A percentile compares a stretch with the other conserved stretches of the same genome.
Conservation (phyloP, 139 green algal genomes). For the Micractinium sp. region DNA sequence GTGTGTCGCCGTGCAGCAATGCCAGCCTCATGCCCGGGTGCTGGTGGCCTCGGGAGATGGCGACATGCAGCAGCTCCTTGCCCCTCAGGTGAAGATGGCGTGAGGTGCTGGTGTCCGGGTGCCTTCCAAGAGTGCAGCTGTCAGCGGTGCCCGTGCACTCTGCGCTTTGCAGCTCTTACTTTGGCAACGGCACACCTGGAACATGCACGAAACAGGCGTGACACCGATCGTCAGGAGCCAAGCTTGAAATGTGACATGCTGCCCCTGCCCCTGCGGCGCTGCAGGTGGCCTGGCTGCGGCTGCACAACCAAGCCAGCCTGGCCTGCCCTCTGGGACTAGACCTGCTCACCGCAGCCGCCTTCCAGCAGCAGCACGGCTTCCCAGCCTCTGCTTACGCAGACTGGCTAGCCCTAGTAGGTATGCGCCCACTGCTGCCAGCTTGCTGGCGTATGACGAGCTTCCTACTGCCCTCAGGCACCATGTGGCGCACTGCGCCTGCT, state of each 20-base stretch:
- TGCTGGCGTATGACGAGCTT: too few species aligned
- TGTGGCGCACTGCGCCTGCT: too few species aligned
- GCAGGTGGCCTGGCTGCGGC: slow-evolving; percentile 29
- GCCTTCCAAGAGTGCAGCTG: too few species aligned
- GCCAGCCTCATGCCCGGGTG: neutral
- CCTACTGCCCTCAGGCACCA: too few species aligned
- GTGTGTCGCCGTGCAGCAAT: neutral
- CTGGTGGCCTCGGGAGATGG: slow-evolving; percentile 16
- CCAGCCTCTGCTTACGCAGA: slow-evolving; percentile 9
- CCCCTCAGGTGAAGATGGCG: neutral
- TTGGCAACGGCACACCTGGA: too few species aligned
- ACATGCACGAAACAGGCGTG: neutral
- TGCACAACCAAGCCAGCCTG: slow-evolving; percentile 1
- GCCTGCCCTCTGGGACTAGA: neutral
- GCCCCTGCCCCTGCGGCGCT: neutral
- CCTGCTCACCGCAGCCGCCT: slow-evolving; percentile 8
- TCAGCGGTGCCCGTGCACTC: too few species aligned
- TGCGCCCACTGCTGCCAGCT: neutral
- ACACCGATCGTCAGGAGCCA: too few species aligned
- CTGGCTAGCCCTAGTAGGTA: slow-evolving; percentile 30
- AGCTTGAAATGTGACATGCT: neutral
- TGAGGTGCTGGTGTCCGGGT: too few species aligned
- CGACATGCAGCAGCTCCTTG: slow-evolving; percentile 38
- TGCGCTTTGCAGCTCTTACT: too few species aligned
- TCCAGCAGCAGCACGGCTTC: slow-evolving; percentile 24